phyloP scores from a whole-genome alignment of 305 asterid genomes.

The Fraxinus floribunda region DNA sequence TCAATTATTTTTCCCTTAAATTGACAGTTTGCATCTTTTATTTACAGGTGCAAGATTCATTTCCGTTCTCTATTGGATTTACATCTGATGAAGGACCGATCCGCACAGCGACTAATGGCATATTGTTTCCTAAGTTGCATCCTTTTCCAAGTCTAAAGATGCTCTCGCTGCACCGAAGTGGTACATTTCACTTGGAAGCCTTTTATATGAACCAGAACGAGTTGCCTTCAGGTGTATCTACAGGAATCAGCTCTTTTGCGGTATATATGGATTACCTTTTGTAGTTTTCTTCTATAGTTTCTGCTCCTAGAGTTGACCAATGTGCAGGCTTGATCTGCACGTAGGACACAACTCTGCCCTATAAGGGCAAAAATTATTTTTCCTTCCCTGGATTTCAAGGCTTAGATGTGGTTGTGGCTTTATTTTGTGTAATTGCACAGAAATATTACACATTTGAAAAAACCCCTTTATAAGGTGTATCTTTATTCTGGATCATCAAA shows the following conservation, averaged over 20 bases:
- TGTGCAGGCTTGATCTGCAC: background rate
- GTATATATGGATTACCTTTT: slow-evolving; percentile 31
- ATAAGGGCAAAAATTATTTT: background rate
- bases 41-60: slow-evolving; percentile 83
- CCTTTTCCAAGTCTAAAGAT: slow-evolving; percentile 72
- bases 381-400: background rate
- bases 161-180: slow-evolving; percentile 59
- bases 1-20: slow-evolving; percentile 5
- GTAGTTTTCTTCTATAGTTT: background rate
- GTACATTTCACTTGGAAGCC: slow-evolving; percentile 62
- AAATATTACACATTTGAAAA: background rate
- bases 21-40: slow-evolving; percentile 24
- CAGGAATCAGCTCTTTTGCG: slow-evolving; percentile 67
- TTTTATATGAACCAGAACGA: slow-evolving; percentile 66
- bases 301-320: slow-evolving; percentile 3
- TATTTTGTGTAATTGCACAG: background rate
- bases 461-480: background rate
- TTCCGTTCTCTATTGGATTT: slow-evolving; percentile 80
- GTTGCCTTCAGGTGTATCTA: slow-evolving; percentile 63
- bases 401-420: background rate
- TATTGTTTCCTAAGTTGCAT: slow-evolving; percentile 65
- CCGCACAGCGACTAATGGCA: slow-evolving; percentile 45
- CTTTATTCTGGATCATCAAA: background rate
- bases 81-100: slow-evolving; percentile 55
- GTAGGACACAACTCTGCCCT: background rate